These are phyloP conservation scores for Trypethelium eluteriae DNA, from an alignment of 495 filamentous ascomycete species.

Conservation along the genomic window DNA sequence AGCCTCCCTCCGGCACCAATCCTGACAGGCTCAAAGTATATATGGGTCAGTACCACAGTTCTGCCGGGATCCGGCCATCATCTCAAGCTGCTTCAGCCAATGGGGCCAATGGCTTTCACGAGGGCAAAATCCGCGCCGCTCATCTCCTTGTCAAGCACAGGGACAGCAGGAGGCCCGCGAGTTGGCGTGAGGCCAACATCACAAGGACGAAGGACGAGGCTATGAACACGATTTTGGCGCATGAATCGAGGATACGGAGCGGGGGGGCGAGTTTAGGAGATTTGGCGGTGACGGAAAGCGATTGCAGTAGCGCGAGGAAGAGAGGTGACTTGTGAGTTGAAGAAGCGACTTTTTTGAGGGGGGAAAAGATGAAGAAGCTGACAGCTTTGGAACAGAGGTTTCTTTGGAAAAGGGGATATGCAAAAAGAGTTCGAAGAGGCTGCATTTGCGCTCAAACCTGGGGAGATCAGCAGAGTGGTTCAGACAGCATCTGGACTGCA, in stretches of 20 bases:
- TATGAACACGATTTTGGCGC: constrained; percentile 59
- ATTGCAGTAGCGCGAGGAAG: constrained; percentile 92
- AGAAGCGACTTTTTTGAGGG: background rate
- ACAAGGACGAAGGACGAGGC: constrained; percentile 84
- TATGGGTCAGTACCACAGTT: constrained; percentile 74
- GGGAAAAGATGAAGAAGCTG: constrained; percentile 6
- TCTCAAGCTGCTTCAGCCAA: constrained; percentile 32
- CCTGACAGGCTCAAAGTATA: constrained; percentile 83
- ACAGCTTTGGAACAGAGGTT: constrained; percentile 51
- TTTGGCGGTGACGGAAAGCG: constrained; percentile 78
- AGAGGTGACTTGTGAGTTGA: constrained; percentile 71
- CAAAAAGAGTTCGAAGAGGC: constrained; percentile 98
- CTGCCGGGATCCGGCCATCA: constrained; percentile 1
- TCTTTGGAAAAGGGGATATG: constrained; percentile 91
- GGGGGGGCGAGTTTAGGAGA: constrained; percentile 64
- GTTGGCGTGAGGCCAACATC: constrained; percentile 85
- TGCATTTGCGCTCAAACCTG: constrained; percentile 75
- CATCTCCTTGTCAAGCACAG: constrained; percentile 90
- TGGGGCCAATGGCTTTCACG: constrained; percentile 36
- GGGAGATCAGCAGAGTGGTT: constrained; percentile 75
- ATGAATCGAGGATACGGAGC: constrained; percentile 64
- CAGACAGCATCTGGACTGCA: constrained; percentile 93
- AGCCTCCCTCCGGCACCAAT: constrained; percentile 79
- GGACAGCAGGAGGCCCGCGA: constrained; percentile 76
- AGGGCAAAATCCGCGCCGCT: constrained; percentile 83